Base-by-base conservation (phyloP, 2,329 filamentous ascomycete species). In the Dichotomopilus funicola region DNA sequence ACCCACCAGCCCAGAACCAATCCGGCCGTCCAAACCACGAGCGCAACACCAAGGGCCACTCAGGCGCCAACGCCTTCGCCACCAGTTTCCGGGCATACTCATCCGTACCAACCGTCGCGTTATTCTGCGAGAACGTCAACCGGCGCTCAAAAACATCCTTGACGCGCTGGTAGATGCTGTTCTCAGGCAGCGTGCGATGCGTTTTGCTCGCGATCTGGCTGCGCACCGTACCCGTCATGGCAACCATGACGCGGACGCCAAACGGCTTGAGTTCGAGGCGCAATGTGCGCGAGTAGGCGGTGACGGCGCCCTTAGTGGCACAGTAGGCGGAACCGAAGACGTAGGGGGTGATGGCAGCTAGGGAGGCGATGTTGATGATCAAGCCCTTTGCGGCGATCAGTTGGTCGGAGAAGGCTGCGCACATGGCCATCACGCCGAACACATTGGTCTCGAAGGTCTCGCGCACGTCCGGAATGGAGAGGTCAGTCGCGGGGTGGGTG, bases 381-480 rank as follows among this genome's bases (percentile, higher is more conserved):
- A 81, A 71, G 0, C 80, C 79, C 31, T 71, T 71, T 0, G 78
- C 70, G 12, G 72, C 66, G 49, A 81, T 77, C 31, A 83, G 73
- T 44, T 76, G 72, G 53, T 72, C 70, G 9, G 72, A 67, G 61
- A 82, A 82, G 35, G 73, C 70, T 62, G 78, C 72, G 51, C 74
- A 75, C 72, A 79, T 79, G 64, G 76, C 73, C 77, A 83, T 81
- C 61, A 78, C 73, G 43, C 76, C 76, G 58, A 83, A 80, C 42
- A 82, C 77, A 61, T 82, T 82, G 60, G 77, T 75, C 66, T 82
- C 79, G 52, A 79, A 82, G 1, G 77, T 79, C 57, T 70, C 65
- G 56, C 78, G 78, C 4, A 79, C 77, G 49, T 80, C 78, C 51
- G 75, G 72, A 6, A 81, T 63, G 50, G 77, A 72, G 46, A 79